Evolutionary conservation across 2,329 filamentous ascomycete species (phyloP).

Genomic region (Fonsecaea pedrosoi): DNA sequence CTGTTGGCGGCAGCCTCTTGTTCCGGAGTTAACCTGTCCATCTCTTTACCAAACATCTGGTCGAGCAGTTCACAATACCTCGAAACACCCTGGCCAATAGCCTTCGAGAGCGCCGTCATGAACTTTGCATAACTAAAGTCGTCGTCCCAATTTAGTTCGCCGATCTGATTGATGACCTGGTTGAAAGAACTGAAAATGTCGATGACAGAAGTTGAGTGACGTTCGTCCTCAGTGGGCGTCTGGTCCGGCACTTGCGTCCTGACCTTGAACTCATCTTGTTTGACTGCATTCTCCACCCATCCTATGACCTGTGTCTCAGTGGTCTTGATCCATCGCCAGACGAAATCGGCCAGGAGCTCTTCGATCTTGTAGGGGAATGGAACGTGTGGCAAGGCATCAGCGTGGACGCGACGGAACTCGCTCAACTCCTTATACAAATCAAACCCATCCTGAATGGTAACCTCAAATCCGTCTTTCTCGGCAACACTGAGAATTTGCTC

Average conservation of each 20-base stretch:
- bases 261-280: conserved; percentile 84
- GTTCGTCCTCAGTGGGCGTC: conserved; percentile 75
- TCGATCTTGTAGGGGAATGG: conserved; percentile 90
- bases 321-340: conserved; percentile 90
- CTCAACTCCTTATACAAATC: conserved; percentile 89
- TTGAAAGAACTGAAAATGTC: conserved; percentile 95
- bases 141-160: conserved; percentile 88
- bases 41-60: conserved; percentile 82
- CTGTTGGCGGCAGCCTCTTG: conserved; percentile 79
- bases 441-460: conserved; percentile 90
- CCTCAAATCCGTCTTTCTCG: conserved; percentile 72
- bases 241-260: conserved; percentile 68
- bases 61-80: conserved; percentile 93
- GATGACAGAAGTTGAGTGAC: conserved; percentile 90
- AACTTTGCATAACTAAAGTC: conserved; percentile 94
- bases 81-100: conserved; percentile 80
- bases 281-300: conserved; percentile 89
- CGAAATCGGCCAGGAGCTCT: conserved; percentile 83
- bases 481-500: conserved; percentile 77
- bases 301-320: conserved; percentile 80
- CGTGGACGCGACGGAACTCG: conserved; percentile 81
- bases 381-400: conserved; percentile 71
- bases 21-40: conserved; percentile 88
- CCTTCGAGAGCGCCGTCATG: conserved; percentile 90
- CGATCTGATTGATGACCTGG: conserved; percentile 85